phyloP scores from a whole-genome alignment of 2,329 filamentous ascomycete species.

The Microdochium bolleyi region DNA sequence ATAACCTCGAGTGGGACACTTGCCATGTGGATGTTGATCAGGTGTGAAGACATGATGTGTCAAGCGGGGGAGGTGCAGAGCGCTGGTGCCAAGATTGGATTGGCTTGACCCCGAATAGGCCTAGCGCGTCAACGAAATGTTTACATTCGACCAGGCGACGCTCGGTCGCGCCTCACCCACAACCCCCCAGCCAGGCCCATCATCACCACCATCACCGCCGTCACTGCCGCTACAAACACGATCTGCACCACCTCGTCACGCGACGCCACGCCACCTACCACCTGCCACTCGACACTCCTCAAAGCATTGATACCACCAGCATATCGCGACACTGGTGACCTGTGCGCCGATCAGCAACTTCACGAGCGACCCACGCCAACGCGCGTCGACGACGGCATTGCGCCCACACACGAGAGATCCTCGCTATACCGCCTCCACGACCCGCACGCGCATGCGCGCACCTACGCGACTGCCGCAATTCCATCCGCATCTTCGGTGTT shows the following conservation, averaged over 20 bases:
- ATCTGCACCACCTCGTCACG: neutral
- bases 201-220: neutral
- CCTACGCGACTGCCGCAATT: neutral
- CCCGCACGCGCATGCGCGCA: neutral
- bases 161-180: neutral
- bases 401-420: too few species aligned
- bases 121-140: neutral
- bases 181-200: neutral
- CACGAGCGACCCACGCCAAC: too few species aligned
- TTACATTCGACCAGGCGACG: neutral
- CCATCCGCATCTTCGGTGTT: slow-evolving; percentile 5
- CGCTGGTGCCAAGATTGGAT: neutral
- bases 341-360: too few species aligned
- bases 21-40: too few species aligned
- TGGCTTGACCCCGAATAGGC: neutral
- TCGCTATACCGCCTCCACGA: too few species aligned
- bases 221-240: neutral
- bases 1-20: too few species aligned
- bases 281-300: neutral
- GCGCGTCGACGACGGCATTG: too few species aligned
- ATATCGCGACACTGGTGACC: neutral
- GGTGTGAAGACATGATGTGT: too few species aligned
- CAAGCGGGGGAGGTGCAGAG: neutral
- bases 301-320: neutral
- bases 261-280: neutral